Conservation (phyloP, 495 filamentous ascomycete species). For the Hypoxylon lenormandii region DNA sequence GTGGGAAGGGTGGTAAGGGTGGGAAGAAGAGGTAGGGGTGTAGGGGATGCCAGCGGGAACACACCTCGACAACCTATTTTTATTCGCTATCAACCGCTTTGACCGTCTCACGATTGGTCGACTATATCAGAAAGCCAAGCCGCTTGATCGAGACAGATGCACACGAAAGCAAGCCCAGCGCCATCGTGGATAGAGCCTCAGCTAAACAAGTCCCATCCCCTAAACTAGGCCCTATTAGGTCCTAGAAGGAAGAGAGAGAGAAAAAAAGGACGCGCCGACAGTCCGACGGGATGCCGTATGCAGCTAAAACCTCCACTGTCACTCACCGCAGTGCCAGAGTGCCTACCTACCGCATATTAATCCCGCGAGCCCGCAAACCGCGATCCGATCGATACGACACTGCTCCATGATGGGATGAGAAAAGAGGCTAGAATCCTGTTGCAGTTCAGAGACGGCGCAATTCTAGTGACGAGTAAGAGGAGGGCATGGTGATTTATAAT, state of each 20-base stretch:
- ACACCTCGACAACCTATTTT: conserved; percentile 20
- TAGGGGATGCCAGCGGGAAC: conserved; percentile 12
- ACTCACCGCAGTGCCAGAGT: conserved; percentile 12
- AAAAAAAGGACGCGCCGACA: conserved; percentile 12
- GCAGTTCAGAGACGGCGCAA: not conserved
- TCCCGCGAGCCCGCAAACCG: conserved; percentile 4
- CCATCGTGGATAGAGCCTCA: conserved; percentile 34
- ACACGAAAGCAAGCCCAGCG: conserved; percentile 22
- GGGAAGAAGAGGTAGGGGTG: conserved; percentile 8
- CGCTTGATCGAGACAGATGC: conserved; percentile 22
- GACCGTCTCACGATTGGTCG: conserved; percentile 17
- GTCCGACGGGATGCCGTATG: conserved; percentile 8
- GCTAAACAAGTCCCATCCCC: not conserved
- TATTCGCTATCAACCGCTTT: not conserved
- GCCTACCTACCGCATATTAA: not conserved
- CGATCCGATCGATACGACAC: conserved; percentile 21
- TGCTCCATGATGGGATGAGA: conserved; percentile 31
- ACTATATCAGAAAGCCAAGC: not conserved
- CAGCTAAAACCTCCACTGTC: conserved; percentile 5
- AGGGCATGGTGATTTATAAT: conserved; percentile 16
- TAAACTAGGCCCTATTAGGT: conserved; percentile 2
- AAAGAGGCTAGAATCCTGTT: conserved; percentile 7
- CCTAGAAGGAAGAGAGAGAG: conserved; percentile 1
- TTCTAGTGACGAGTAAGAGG: conserved; percentile 14
- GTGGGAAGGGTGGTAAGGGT: conserved; percentile 12